phyloP scores from a whole-genome alignment of 2,329 filamentous ascomycete genomes.

The Metarhizium album region DNA sequence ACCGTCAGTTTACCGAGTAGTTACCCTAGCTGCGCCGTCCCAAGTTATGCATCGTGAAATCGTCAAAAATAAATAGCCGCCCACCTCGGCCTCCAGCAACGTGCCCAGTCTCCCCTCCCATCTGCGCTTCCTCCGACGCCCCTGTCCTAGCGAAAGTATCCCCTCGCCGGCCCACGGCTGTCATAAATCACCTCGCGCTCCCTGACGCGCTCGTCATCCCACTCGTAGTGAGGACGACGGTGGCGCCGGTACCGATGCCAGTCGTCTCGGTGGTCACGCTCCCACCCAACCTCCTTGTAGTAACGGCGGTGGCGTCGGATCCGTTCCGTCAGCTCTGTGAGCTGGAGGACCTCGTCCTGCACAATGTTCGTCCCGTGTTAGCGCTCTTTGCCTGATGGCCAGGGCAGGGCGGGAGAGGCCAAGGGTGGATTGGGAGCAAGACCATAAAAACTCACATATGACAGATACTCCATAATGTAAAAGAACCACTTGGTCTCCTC shows the following conservation, averaged over 20 bases:
- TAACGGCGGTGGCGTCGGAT: conserved; percentile 56
- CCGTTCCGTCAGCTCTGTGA: conserved; percentile 73
- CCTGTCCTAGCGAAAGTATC: conserved; percentile 16
- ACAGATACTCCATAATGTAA: conserved; percentile 84
- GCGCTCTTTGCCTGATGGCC: not conserved
- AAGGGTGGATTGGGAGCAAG: too few species aligned
- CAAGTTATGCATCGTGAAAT: too few species aligned
- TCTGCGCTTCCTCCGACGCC: not conserved
- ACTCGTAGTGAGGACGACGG: conserved; percentile 21
- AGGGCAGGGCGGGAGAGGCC: too few species aligned
- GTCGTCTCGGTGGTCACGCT: conserved; percentile 45
- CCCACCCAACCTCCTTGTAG: conserved; percentile 45
- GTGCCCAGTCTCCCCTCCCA: too few species aligned
- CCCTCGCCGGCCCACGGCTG: conserved; percentile 20
- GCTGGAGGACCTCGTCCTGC: conserved; percentile 78
- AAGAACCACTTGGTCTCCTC: conserved; percentile 85
- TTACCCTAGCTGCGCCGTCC: too few species aligned
- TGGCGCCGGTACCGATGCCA: conserved; percentile 31
- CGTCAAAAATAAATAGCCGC: not conserved
- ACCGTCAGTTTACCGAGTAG: too few species aligned
- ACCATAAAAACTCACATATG: conserved; percentile 53
- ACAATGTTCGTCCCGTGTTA: not conserved
- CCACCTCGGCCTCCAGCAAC: too few species aligned
- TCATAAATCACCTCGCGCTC: conserved; percentile 62
- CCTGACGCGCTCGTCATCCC: conserved; percentile 53